phyloP scores from a whole-genome alignment of 2,329 filamentous ascomycete species.

The Fusarium multiceps region DNA sequence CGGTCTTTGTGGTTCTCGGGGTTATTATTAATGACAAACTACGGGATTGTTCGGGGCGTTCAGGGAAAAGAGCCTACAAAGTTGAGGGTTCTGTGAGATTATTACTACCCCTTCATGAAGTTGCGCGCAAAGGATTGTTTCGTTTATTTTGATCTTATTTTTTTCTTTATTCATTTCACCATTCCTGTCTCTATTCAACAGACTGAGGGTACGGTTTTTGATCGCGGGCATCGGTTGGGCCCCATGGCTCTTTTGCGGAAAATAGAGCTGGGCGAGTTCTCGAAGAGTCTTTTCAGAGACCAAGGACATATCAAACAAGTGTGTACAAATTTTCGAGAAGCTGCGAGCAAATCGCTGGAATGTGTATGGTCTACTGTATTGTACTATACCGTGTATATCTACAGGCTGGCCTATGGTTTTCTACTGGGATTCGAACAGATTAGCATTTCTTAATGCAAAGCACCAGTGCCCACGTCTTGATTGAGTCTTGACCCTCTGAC shows the following conservation, averaged over 20 bases:
- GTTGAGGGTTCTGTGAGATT: slow-evolving; percentile 43
- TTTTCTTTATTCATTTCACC: slow-evolving; percentile 24
- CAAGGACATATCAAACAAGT: slow-evolving; percentile 27
- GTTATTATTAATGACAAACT: slow-evolving; percentile 44
- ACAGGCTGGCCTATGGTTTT: slow-evolving; percentile 11
- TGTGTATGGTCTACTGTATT: slow-evolving; percentile 29
- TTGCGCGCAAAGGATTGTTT: slow-evolving; percentile 43
- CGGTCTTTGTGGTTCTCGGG: slow-evolving; percentile 36
- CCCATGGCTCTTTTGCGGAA: slow-evolving; percentile 10
- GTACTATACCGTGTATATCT: slow-evolving; percentile 31
- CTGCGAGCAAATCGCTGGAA: slow-evolving; percentile 21
- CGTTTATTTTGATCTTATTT: slow-evolving; percentile 15
- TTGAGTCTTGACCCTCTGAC: neutral
- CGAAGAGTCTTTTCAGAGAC: slow-evolving; percentile 27
- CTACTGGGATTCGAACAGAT: slow-evolving; percentile 2
- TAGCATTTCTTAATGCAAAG: slow-evolving; percentile 8
- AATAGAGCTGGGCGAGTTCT: slow-evolving; percentile 28
- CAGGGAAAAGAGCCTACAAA: slow-evolving; percentile 45
- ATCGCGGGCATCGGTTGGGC: slow-evolving; percentile 3
- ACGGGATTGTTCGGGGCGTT: slow-evolving; percentile 46
- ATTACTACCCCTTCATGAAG: slow-evolving; percentile 42
- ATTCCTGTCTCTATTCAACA: slow-evolving; percentile 33
- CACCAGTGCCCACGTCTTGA: neutral
- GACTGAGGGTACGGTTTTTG: slow-evolving; percentile 22
- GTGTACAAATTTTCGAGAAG: slow-evolving; percentile 22